Evolutionary conservation across 1,284 basidiomycete species (phyloP).

Genomic region (Sporisorium exsertum): DNA sequence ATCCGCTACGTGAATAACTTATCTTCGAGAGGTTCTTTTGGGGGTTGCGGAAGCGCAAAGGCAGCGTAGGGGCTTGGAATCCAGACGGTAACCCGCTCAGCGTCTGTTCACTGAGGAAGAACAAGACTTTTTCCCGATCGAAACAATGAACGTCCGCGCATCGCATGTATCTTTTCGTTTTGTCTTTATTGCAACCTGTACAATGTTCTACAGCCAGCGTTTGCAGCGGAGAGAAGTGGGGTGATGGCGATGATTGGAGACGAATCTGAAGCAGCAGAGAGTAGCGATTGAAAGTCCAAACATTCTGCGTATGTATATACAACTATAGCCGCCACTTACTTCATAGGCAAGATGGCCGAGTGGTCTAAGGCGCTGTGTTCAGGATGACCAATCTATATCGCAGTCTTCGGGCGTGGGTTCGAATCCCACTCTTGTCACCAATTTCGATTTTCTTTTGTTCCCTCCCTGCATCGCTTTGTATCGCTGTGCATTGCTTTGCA

Average conservation of each 20-base stretch:
- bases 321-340: neutral
- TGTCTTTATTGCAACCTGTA: neutral
- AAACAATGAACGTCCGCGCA: too few relatives aligned
- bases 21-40: too few relatives aligned
- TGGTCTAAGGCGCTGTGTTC: slow-evolving; percentile 67
- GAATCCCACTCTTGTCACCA: slow-evolving; percentile 69
- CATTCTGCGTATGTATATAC: too few relatives aligned
- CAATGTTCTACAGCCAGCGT: neutral
- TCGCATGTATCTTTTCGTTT: too few relatives aligned
- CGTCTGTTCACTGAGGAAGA: too few relatives aligned
- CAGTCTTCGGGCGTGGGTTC: slow-evolving; percentile 68
- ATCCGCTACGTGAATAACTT: slow-evolving; percentile 9
- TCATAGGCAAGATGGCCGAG: slow-evolving; percentile 67
- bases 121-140: neutral
- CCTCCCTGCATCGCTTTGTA: neutral
- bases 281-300: too few relatives aligned
- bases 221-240: too few relatives aligned
- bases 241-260: too few relatives aligned
- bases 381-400: slow-evolving; percentile 26
- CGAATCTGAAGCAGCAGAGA: too few relatives aligned
- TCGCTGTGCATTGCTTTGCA: neutral
- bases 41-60: neutral
- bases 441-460: slow-evolving; percentile 21
- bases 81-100: too few relatives aligned
- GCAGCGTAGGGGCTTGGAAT: too few relatives aligned